Evolutionary conservation across 2,329 filamentous ascomycete genomes (phyloP).

Genomic region (Daldinia eschscholtzii): DNA sequence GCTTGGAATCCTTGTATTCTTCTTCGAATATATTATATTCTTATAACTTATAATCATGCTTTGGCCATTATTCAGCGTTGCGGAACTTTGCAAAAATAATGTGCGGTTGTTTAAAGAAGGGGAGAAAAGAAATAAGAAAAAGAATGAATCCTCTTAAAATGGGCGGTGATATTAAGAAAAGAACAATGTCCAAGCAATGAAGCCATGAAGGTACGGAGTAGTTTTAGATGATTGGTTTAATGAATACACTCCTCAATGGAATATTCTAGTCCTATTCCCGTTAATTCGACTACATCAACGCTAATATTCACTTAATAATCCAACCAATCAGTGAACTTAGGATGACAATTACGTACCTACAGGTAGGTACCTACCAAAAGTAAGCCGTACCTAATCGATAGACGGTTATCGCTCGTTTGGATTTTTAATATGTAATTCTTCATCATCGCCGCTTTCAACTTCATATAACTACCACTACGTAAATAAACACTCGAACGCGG

Average conservation of each 20-base stretch:
- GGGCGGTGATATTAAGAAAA: background rate
- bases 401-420: background rate
- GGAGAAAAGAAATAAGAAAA: background rate
- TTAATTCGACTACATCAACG: background rate
- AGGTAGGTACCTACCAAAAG: background rate
- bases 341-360: slow-evolving; percentile 27
- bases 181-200: background rate
- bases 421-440: slow-evolving; percentile 10
- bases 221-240: background rate
- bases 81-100: background rate
- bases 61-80: background rate
- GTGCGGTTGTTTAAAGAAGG: background rate
- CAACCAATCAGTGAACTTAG: slow-evolving; percentile 26
- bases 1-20: background rate
- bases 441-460: background rate
- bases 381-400: slow-evolving; percentile 2
- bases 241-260: slow-evolving; percentile 30
- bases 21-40: background rate
- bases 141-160: background rate
- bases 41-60: no score
- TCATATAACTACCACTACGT: background rate
- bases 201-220: background rate
- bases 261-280: slow-evolving; percentile 16
- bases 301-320: background rate
- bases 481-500: no score